These are phyloP conservation scores for Cutaneotrichosporon sp. DNA, from an alignment of 1,284 basidiomycete species.

Conservation along the genomic window DNA sequence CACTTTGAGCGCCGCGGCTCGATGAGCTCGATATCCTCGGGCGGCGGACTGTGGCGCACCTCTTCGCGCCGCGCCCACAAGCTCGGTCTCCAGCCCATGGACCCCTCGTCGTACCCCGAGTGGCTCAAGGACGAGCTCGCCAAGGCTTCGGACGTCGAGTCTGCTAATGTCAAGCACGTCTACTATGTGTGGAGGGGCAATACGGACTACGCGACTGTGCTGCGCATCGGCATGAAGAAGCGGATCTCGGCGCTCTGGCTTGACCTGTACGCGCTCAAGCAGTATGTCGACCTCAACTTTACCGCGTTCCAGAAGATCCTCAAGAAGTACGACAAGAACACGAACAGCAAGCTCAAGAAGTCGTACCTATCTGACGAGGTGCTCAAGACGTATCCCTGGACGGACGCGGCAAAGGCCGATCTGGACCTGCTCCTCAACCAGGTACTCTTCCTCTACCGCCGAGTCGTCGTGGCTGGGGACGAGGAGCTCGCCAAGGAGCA, in stretches of 20 bases:
- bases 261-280: constrained; percentile 74
- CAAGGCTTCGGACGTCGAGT: constrained; percentile 10
- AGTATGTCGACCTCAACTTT: constrained; percentile 92
- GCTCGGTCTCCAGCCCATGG: constrained; percentile 36
- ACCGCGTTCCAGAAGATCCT: constrained; percentile 94
- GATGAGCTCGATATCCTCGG: constrained; percentile 44
- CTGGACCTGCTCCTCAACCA: constrained; percentile 64
- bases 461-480: constrained; percentile 81
- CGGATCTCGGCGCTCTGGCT: constrained; percentile 86
- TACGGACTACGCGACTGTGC: constrained; percentile 82
- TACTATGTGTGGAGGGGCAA: constrained; percentile 71
- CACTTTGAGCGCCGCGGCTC: constrained; percentile 40
- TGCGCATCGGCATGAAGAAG: constrained; percentile 86
- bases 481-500: constrained; percentile 70
- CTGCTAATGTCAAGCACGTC: constrained; percentile 19
- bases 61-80: constrained; percentile 12
- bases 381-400: constrained; percentile 70
- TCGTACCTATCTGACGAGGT: constrained; percentile 75
- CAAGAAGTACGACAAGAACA: constrained; percentile 99
- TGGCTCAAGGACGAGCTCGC: constrained; percentile 30
- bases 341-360: constrained; percentile 79
- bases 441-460: constrained; percentile 76
- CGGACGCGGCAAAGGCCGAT: constrained; percentile 62
- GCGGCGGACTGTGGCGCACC: constrained; percentile 11
- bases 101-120: constrained; percentile 36